Evolutionary conservation across 495 filamentous ascomycete genomes (phyloP), one percentile per base, ranked within the genome.

Genomic region (Evernia prunastri): DNA sequence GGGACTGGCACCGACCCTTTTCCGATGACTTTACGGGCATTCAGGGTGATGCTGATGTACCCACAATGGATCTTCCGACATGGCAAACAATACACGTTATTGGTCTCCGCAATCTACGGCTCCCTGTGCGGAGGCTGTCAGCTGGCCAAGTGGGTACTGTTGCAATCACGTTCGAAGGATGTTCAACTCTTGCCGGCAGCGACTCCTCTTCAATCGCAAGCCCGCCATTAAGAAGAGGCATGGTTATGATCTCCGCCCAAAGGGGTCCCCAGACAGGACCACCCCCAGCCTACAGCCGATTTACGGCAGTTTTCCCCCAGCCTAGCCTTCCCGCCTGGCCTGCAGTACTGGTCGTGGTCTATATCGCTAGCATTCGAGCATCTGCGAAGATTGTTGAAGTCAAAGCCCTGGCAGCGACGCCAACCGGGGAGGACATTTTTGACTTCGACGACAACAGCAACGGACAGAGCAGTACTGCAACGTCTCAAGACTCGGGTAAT

Each of bases 81-180:
- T 96, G 90, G 90, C 85, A 88, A 53, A 80, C 77, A 23, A 87
- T 90, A n/a, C 84, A 80, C 27, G 86, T 97, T 56, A 82, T 90
- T 56, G 96, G 91, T 65, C 86, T 97, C 36, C 87, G 95, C 25
- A 92, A 96, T 67, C 80, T 98, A 11, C 84, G 95, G 23, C 79
- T 96, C 8, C 90, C 94, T 0, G 90, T 96, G 4, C 88, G 85
- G 56, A 86, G 80, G 0, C 80, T 98, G 1, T 77, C 83, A 20
- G 81, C 84, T 18, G 94, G 90, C 58, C 91, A 97, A 78, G 93
- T 94, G 3, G 94, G 95, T 3, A 96, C 91, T 3, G 84, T 98
- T 33, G 93, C 92, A 4, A 77, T 97, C 63, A 82, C 89, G 25
- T 84, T 88, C 31, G 17, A 33, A 11, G 37, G 40, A 31, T 0